Percentiles rank a stretch among this genome's conserved stretches.
Evolutionary conservation across 2,329 filamentous ascomycete species (phyloP).

Genomic region (Xylariaceae sp.): DNA sequence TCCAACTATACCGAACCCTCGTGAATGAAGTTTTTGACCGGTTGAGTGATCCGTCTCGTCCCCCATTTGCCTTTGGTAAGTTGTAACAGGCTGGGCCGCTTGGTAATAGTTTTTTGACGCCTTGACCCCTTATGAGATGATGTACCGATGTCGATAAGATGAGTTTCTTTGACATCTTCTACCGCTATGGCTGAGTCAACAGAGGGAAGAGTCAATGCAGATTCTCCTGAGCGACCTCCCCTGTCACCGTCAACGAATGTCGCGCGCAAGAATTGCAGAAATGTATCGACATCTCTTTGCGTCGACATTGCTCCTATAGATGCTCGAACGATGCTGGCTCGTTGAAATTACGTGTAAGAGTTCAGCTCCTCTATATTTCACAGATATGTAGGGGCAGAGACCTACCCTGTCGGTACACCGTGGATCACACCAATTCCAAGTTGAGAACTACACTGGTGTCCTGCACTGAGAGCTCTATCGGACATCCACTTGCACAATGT

Average conservation of each 20-base stretch:
- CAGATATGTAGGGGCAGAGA: neutral
- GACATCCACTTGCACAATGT: too few relatives aligned
- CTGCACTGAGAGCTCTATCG: too few relatives aligned
- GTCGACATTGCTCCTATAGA: slow-evolving; percentile 62
- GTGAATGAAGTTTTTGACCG: too few relatives aligned
- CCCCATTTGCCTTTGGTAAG: too few relatives aligned
- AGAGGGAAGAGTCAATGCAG: slow-evolving; percentile 14
- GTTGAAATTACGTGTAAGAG: neutral
- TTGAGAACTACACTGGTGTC: slow-evolving; percentile 52
- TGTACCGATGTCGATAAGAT: too few relatives aligned
- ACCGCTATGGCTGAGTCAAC: slow-evolving; percentile 10
- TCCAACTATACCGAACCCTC: too few relatives aligned
- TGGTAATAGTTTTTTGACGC: too few relatives aligned
- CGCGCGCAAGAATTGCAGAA: slow-evolving; percentile 43
- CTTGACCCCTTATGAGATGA: too few relatives aligned
- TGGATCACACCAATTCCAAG: slow-evolving; percentile 51
- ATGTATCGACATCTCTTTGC: slow-evolving; percentile 47
- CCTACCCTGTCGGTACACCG: slow-evolving; percentile 51
- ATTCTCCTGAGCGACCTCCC: slow-evolving; percentile 15
- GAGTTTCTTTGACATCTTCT: too few relatives aligned
- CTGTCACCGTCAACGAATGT: slow-evolving; percentile 31
- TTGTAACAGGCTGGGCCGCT: too few relatives aligned
- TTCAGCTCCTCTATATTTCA: neutral
- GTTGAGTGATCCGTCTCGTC: too few relatives aligned
- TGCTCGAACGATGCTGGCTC: slow-evolving; percentile 51